phyloP scores from a whole-genome alignment of 129 eudicot genomes.

The Chrysanthemum lavandulifolium region DNA sequence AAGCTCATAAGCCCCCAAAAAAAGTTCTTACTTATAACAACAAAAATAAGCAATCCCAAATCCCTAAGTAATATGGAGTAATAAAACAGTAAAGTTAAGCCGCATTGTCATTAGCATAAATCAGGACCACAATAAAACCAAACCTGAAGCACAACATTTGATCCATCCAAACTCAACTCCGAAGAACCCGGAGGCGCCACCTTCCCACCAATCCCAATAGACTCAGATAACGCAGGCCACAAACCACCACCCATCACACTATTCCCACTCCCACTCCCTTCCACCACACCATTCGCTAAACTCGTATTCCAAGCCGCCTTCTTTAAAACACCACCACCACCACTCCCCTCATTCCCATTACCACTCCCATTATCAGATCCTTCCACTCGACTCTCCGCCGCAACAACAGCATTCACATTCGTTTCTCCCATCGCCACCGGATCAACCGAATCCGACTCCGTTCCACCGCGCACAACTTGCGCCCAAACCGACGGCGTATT shows the following conservation, averaged over 20 bases:
- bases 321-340: constrained; percentile 38
- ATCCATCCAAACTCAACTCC: constrained; percentile 40
- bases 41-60: too few relatives aligned
- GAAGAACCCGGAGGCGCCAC: constrained; percentile 18
- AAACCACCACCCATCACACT: constrained; percentile 49
- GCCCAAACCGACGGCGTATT: constrained; percentile 41
- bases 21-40: too few relatives aligned
- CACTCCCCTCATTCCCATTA: constrained; percentile 35
- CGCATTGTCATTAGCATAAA: neutral
- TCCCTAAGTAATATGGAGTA: neutral
- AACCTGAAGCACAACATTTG: constrained; percentile 43
- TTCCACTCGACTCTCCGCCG: constrained; percentile 23
- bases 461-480: constrained; percentile 43
- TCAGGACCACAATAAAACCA: neutral
- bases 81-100: neutral
- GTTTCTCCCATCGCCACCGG: neutral
- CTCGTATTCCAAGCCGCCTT: constrained; percentile 69
- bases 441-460: constrained; percentile 10
- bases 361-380: constrained; percentile 6
- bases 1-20: too few relatives aligned
- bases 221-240: constrained; percentile 81
- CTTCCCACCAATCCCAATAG: constrained; percentile 44
- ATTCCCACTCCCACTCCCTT: constrained; percentile 20
- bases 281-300: constrained; percentile 45
- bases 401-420: neutral